Percentiles rank a stretch among this genome's conserved stretches.
Conservation (phyloP, 2,329 filamentous ascomycete genomes). For the Botrytis aclada region DNA sequence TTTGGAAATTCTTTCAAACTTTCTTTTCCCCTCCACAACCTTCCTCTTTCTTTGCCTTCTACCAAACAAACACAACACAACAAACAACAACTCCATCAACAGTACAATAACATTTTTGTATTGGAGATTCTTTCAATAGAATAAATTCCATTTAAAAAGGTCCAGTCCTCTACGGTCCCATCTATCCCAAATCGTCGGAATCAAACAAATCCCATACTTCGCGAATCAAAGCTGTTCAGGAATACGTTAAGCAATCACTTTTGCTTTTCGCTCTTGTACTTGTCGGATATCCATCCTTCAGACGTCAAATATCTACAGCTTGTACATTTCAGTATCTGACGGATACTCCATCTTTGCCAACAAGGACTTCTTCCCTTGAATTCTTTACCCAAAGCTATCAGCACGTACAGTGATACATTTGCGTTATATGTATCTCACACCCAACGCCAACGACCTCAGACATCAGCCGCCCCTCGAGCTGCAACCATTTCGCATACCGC, state of each 20-base stretch:
- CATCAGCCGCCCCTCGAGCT: slow-evolving; percentile 91
- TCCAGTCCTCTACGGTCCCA: neutral
- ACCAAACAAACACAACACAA: neutral
- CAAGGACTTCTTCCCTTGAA: slow-evolving; percentile 24
- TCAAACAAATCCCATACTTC: too few species aligned
- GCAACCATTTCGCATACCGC: slow-evolving; percentile 94
- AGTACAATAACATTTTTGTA: neutral
- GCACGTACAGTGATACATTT: slow-evolving; percentile 31
- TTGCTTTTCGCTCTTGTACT: slow-evolving; percentile 9
- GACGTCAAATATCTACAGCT: neutral
- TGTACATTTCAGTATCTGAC: neutral
- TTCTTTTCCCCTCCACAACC: slow-evolving; percentile 4
- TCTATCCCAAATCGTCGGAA: neutral
- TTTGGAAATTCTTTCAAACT: slow-evolving; percentile 10
- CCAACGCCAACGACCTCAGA: slow-evolving; percentile 82
- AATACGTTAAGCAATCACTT: neutral
- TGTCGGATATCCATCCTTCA: neutral
- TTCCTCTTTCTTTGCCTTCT: slow-evolving; percentile 15
- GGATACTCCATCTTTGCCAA: neutral
- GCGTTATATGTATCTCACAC: slow-evolving; percentile 42
- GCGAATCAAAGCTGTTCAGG: neutral
- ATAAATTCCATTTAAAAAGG: neutral
- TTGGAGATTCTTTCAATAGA: neutral
- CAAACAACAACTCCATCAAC: neutral
- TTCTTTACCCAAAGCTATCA: slow-evolving; percentile 34